Base-by-base conservation (phyloP, 495 filamentous ascomycete genomes). In the Gamarada debralockiae region DNA sequence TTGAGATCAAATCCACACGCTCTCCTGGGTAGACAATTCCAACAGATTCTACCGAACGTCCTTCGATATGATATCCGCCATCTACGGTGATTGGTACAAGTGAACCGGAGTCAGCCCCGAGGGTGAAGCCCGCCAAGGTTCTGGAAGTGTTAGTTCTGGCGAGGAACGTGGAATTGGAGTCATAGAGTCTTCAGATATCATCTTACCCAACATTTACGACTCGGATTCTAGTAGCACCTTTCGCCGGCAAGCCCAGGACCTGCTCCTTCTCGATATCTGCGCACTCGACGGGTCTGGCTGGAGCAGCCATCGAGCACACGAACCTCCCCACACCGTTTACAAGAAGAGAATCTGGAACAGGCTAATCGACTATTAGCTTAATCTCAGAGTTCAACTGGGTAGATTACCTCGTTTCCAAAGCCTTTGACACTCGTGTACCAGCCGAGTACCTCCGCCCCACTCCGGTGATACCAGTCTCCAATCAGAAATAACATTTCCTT, bases 381-480 rank as follows among this genome's bases (percentile, higher is more conserved):
- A 29, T 29, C 14, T 9, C 27, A 7, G 3, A 34, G 23, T 13
- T 47, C 14, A 24, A 46, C 15, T 25, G 2, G 41, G 15, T 41
- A 7, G 15, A 46, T 24, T 51, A 51, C 57, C 52, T 60, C 77
- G 24, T 74, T 74, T 2, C 72, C 74, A 61, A 72, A 74, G 23
- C 66, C 70, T 3, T 62, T 67, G n/a, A 68, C 63, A 33, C 62
- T 61, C 48, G 65, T 68, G 53, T 76, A 80, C 72, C 73, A 79
- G 1, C 58, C 66, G 13, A 76, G 61, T 15, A 75, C 66, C 25
- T 76, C 67, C 7, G 29, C 42, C 2, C 48, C 48, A 36, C 18
- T 50, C 13, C 64, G 61, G 55, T 81, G 77, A 58, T 78, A 81
- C 75, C 75, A 78, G 53, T 81, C 77, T 4, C 75, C 74, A 37